Base-by-base conservation (phyloP, 75 land plant genomes). In the Azolla pinnata region DNA sequence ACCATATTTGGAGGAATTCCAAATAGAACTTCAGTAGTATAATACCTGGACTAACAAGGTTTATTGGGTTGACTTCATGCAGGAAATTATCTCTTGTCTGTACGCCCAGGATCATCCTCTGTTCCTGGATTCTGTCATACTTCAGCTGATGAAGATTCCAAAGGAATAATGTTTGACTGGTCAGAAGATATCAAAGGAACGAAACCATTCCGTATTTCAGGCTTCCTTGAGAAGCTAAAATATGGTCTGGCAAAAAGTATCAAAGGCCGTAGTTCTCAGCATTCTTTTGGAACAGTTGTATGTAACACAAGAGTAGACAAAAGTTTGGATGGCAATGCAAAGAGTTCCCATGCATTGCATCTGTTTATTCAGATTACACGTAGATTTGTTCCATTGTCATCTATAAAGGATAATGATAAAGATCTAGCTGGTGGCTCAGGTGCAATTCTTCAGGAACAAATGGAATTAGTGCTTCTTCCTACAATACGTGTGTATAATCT, bases 151-250 rank as follows among this genome's bases (percentile, higher is more conserved):
- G 63, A 57, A 19, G 49, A 38, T 17, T 55, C 45, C 50, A 33
- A 32, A 29, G 14, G 54, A 0, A 2, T 60, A 59, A 53, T 77
- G 14, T 68, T 73, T 32, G 85, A 81, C 20, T 90, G 97, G 91
- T 90, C 97, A 44, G 97, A 87, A 54, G 80, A 87, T 58, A 59
- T 90, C 34, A 81, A 78, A 63, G 92, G 97, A 59, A 88, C 78
- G 62, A 90, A 90, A 64, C 77, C 85, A 54, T 72, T 82, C 57
- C 79, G 69, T 31, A 57, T 77, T 12, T 77, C 88, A 50, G 84
- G 87, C 21, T 59, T 90, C 33, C 68, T 90, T 74, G 88, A 87
- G 62, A 87, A 79, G 52, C 72, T 90, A 38, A 64, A 68, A 31
- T 81, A 81, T 56, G 61, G 53, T 53, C 56, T 90, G 10, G 69